These are phyloP conservation scores for Ascocoryne sarcoides DNA, from an alignment of 2,329 filamentous ascomycete genomes.

Conservation along the genomic window DNA sequence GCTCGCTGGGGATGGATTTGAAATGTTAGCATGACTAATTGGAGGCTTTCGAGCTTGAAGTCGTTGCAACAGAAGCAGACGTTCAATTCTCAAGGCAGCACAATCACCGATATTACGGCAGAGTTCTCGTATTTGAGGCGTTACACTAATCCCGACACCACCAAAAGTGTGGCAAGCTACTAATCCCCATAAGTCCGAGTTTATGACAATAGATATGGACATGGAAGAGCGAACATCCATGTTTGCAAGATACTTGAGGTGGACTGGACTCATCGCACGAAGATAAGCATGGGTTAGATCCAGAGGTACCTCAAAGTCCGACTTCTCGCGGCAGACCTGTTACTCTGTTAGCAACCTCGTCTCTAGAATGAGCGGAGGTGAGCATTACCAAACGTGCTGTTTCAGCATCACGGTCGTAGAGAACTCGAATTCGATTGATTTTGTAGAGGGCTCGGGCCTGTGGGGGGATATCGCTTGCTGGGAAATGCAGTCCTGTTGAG, in stretches of 20 bases:
- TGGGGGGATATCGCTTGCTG: slow-evolving; percentile 74
- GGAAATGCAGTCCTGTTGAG: slow-evolving; percentile 47
- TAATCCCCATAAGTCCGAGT: slow-evolving; percentile 75
- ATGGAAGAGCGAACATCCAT: slow-evolving; percentile 87
- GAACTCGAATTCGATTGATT: slow-evolving; percentile 74
- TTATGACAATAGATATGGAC: slow-evolving; percentile 84
- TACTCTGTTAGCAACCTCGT: slow-evolving; percentile 29
- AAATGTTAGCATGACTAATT: slow-evolving; percentile 71
- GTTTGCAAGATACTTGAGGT: slow-evolving; percentile 74
- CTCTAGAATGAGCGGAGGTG: no score
- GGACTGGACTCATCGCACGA: slow-evolving; percentile 81
- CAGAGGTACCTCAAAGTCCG: slow-evolving; percentile 64
- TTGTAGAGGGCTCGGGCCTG: slow-evolving; percentile 81
- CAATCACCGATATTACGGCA: slow-evolving; percentile 80
- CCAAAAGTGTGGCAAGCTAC: slow-evolving; percentile 81
- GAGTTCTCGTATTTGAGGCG: slow-evolving; percentile 83
- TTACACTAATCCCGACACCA: slow-evolving; percentile 66
- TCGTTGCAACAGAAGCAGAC: slow-evolving; percentile 75
- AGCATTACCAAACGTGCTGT: slow-evolving; percentile 54
- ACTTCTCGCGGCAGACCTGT: slow-evolving; percentile 56
- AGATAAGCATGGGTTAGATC: slow-evolving; percentile 80
- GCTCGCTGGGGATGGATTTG: slow-evolving; percentile 61
- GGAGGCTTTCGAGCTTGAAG: slow-evolving; percentile 82
- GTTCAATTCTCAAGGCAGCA: slow-evolving; percentile 78
- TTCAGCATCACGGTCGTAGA: slow-evolving; percentile 74